Percentiles rank a stretch among this genome's conserved stretches.
Evolutionary conservation across 1,139 yeast genomes (phyloP).

Genomic region (Sugiyamaella novakii): DNA sequence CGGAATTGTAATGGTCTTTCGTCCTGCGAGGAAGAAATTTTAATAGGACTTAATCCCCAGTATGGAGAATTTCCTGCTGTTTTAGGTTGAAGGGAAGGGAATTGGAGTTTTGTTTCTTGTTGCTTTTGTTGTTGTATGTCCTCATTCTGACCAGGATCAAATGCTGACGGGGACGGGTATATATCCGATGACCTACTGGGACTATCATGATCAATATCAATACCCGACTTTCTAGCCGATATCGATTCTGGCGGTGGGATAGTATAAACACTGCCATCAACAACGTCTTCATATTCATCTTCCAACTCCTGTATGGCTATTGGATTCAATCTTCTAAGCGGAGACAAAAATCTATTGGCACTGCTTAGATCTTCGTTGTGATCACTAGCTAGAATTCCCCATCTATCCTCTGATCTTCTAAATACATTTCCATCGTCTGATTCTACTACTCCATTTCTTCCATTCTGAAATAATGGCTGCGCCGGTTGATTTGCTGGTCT

Average conservation of each 20-base stretch:
- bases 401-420: neutral
- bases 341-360: slow-evolving; percentile 7
- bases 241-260: slow-evolving; percentile 10
- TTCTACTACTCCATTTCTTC: neutral
- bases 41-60: slow-evolving; percentile 6
- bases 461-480: slow-evolving; percentile 10
- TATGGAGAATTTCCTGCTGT: neutral
- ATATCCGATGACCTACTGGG: slow-evolving; percentile 6
- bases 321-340: slow-evolving; percentile 6
- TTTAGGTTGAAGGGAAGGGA: neutral
- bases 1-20: neutral
- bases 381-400: too few species aligned
- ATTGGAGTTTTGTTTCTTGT: neutral
- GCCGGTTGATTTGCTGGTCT: slow-evolving; percentile 21
- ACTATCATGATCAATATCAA: neutral
- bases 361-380: too few species aligned
- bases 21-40: too few species aligned
- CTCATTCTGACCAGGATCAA: neutral
- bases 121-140: neutral
- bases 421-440: slow-evolving; percentile 1
- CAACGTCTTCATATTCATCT: slow-evolving; percentile 19
- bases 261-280: slow-evolving; percentile 16
- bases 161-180: slow-evolving; percentile 4
- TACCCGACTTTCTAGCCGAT: neutral
- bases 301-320: slow-evolving; percentile 18